Evolutionary conservation across 306 rosid genomes (phyloP).

Genomic region (Cicer arietinum): DNA sequence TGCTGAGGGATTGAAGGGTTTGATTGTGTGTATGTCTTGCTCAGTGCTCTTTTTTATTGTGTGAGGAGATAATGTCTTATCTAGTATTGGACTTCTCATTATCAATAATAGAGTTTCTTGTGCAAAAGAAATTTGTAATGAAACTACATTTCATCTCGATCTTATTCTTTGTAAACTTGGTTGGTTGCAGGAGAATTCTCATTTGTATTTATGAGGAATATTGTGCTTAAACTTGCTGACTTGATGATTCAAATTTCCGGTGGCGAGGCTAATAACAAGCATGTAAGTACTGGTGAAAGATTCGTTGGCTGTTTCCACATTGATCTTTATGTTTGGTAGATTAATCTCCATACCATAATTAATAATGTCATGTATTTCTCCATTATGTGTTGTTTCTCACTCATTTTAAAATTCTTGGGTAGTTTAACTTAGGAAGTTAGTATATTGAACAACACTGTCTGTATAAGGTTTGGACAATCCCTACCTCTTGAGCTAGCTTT

Average conservation of each 20-base stretch:
- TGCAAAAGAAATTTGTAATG: not conserved
- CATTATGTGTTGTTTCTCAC: slow-evolving; percentile 3
- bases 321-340: slow-evolving; percentile 27
- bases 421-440: slow-evolving; percentile 8
- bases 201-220: slow-evolving; percentile 60
- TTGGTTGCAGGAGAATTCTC: slow-evolving; percentile 72
- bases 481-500: not conserved
- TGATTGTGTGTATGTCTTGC: slow-evolving; percentile 21
- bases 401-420: slow-evolving; percentile 18
- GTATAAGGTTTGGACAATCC: not conserved
- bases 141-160: slow-evolving; percentile 27
- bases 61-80: slow-evolving; percentile 25
- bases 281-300: slow-evolving; percentile 61
- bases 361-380: slow-evolving; percentile 17
- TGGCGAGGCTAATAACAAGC: slow-evolving; percentile 49
- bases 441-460: not conserved
- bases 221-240: slow-evolving; percentile 79
- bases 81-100: slow-evolving; percentile 1
- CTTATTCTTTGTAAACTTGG: slow-evolving; percentile 36
- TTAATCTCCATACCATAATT: slow-evolving; percentile 12
- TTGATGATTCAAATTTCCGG: slow-evolving; percentile 55
- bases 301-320: slow-evolving; percentile 2
- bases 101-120: slow-evolving; percentile 8
- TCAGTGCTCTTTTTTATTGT: slow-evolving; percentile 6
- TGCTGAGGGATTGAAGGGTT: slow-evolving; percentile 16